Evolutionary conservation across 805 yeast species (phyloP).

Genomic region (Blastobotrys robertii): DNA sequence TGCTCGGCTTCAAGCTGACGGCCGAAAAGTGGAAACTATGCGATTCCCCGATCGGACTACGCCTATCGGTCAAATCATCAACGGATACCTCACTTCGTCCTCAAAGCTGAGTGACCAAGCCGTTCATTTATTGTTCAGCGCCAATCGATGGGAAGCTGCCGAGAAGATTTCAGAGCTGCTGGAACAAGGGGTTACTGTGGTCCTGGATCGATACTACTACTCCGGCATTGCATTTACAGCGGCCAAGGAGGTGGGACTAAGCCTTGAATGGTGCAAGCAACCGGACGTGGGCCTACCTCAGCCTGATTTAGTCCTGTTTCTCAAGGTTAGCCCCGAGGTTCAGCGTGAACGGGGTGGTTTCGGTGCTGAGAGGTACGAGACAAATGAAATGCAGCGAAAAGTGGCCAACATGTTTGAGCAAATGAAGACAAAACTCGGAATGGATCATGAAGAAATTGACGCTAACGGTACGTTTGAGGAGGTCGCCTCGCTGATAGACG

Average conservation of each 20-base stretch:
- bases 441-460: no score
- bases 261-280: constrained; percentile 63
- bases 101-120: constrained; percentile 62
- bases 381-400: constrained; percentile 54
- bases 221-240: constrained; percentile 90
- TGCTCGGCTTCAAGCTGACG: constrained; percentile 19
- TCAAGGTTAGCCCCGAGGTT: constrained; percentile 46
- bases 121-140: constrained; percentile 79
- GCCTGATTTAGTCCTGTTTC: constrained; percentile 77
- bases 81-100: constrained; percentile 47
- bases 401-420: constrained; percentile 51
- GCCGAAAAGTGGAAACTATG: constrained; percentile 38
- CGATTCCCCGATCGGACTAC: constrained; percentile 90
- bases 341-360: constrained; percentile 57
- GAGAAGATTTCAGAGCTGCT: constrained; percentile 37
- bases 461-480: no score
- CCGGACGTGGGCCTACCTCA: constrained; percentile 80
- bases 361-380: constrained; percentile 93
- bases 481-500: no score
- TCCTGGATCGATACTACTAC: constrained; percentile 81
- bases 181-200: constrained; percentile 44
- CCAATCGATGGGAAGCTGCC: constrained; percentile 87
- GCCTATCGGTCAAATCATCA: constrained; percentile 66
- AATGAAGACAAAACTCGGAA: no score
- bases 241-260: constrained; percentile 57